Percentiles rank a stretch among this genome's conserved stretches.
These are phyloP conservation scores for Macrolepiota albuminosa DNA, from an alignment of 768 basidiomycete species.

Conservation along the genomic window DNA sequence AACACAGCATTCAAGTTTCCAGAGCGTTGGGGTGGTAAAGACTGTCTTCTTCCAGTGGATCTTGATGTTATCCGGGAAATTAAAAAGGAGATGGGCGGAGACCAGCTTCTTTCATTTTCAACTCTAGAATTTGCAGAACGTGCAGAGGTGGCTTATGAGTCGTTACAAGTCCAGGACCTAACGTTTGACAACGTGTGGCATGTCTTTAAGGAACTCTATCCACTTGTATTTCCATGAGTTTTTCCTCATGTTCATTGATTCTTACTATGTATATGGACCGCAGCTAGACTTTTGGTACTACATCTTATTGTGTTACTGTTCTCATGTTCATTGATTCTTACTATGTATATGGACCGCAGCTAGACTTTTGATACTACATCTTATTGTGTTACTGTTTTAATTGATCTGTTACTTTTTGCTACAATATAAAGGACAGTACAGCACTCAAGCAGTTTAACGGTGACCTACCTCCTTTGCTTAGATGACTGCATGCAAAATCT, in stretches of 20 bases:
- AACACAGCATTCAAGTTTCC: background rate
- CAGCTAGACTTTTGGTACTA: too few species aligned
- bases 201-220: background rate
- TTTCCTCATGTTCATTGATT: too few species aligned
- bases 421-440: background rate
- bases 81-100: conserved; percentile 18
- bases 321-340: too few species aligned
- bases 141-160: conserved; percentile 2
- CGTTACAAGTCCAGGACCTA: background rate
- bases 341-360: too few species aligned
- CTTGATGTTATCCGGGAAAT: conserved; percentile 19
- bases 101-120: background rate
- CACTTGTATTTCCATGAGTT: background rate
- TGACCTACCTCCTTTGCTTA: too few species aligned
- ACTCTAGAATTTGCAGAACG: conserved; percentile 19
- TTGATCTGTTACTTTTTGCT: background rate
- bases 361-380: too few species aligned
- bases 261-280: too few species aligned
- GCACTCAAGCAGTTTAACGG: background rate
- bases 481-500: too few species aligned
- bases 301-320: too few species aligned
- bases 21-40: background rate
- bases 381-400: too few species aligned
- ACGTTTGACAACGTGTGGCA: background rate
- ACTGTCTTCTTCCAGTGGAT: conserved; percentile 5